These are phyloP conservation scores for Chlamydomonas applanata DNA, from an alignment of 139 green algal species.

Conservation along the genomic window DNA sequence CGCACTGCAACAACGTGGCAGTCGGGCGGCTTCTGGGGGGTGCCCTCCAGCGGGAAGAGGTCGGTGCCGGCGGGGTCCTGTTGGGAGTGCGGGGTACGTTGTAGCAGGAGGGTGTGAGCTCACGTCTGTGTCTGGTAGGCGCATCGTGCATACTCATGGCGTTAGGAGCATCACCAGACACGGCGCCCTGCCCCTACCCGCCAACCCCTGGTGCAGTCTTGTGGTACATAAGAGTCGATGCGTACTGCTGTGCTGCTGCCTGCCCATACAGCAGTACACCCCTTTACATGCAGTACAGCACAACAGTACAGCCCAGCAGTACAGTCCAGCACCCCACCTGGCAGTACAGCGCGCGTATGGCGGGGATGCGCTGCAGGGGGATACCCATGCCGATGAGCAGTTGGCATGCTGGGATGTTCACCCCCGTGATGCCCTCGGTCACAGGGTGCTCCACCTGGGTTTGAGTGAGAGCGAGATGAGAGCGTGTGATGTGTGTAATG, in stretches of 20 bases:
- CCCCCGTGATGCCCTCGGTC: slow-evolving; percentile 92
- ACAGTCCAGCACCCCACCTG: slow-evolving; percentile 34
- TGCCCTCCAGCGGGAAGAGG: slow-evolving; percentile 79
- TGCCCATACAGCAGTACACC: neutral
- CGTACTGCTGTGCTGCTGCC: too few relatives aligned
- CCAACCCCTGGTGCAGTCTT: too few relatives aligned
- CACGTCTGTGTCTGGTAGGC: too few relatives aligned
- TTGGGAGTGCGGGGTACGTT: neutral
- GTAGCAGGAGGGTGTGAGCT: too few relatives aligned
- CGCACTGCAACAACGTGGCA: slow-evolving; percentile 49
- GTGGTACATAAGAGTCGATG: too few relatives aligned
- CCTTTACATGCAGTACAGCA: too few relatives aligned
- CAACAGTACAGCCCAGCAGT: slow-evolving; percentile 21
- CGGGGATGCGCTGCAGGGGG: slow-evolving; percentile 83
- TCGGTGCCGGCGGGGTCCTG: slow-evolving; percentile 27
- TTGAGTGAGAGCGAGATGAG: neutral
- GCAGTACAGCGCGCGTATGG: slow-evolving; percentile 78
- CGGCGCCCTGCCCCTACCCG: too few relatives aligned
- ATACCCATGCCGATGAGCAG: slow-evolving; percentile 86
- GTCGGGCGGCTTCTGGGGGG: slow-evolving; percentile 41
- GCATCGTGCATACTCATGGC: too few relatives aligned
- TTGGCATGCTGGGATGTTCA: slow-evolving; percentile 95
- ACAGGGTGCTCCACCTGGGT: slow-evolving; percentile 96
- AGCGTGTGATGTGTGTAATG: neutral
- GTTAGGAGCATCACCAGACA: too few relatives aligned